Base-by-base conservation (phyloP, 2,329 filamentous ascomycete genomes). In the Fusarium sororula region DNA sequence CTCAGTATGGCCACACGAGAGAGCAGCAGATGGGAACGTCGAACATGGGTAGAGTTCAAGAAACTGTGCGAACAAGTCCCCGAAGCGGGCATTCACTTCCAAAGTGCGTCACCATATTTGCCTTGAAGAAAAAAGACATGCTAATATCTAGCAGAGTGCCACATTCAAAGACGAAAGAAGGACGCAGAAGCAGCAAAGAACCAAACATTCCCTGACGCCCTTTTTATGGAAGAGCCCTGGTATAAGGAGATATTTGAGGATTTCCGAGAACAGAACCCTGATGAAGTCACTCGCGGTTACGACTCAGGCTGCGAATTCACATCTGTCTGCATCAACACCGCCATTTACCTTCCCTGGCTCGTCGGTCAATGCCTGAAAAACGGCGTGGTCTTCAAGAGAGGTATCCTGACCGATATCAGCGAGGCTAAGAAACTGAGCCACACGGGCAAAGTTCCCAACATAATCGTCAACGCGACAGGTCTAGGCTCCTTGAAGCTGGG, bases 311-410 rank as follows among this genome's bases (percentile, higher is more conserved):
- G 90, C 57, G 86, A 88, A 63, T 98, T 96, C 82, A 94, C 90
- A 13, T 96, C 93, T 2, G 91, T 98, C 45, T 98, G 95, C 83
- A 96, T 98, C 81, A 98, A 98, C 84, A 94, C 94, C 0, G 90
- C 93, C 47, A 84, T 98, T 66, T 98, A 98, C 83, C 90, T 98
- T 5, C 90, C 94, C 8, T 98, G 93, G 90, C 90, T 98, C 0
- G 85, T 93, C 0, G 93, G 93, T 1, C 92, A 96, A 83, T 97
- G 94, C 81, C 87, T 93, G 35, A 90, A 90, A 76, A 89, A 90
- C 64, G 93, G 94, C 35, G 92, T 93, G 12, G 85, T 90, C 2
- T 85, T 96, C 78, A 88, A 89, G 77, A 89, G 94, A 26, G 90
- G 84, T 6, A 81, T 88, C 3, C 82, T 95, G 53, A 82, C 84